Evolutionary conservation across 78 protist species (phyloP).

Genomic region (Monocercomonoides exilis): DNA sequence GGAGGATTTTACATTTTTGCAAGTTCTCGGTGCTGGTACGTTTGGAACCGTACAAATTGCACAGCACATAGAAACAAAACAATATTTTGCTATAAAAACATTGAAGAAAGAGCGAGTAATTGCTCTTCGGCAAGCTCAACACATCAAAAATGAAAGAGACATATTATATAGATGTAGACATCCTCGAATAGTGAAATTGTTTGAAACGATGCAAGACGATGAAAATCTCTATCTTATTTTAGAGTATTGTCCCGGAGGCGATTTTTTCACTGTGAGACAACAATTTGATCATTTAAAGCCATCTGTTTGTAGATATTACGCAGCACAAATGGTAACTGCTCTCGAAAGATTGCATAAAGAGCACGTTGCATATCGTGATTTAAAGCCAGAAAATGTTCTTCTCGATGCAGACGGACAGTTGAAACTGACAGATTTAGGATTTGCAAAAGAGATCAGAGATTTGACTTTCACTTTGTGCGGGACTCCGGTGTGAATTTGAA

Average conservation of each 20-base stretch:
- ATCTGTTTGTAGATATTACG: too few relatives aligned
- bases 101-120: background rate
- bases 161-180: background rate
- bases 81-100: constrained; percentile 17
- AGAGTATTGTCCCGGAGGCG: constrained; percentile 28
- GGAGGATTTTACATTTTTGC: background rate
- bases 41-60: constrained; percentile 23
- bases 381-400: too few relatives aligned
- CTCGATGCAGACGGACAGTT: too few relatives aligned
- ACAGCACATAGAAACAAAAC: background rate
- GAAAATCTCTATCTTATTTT: constrained; percentile 9
- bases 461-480: too few relatives aligned
- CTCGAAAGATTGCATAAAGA: too few relatives aligned
- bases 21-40: constrained; percentile 1
- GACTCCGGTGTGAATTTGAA: too few relatives aligned
- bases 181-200: background rate
- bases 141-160: too few relatives aligned
- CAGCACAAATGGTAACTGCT: too few relatives aligned
- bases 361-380: too few relatives aligned
- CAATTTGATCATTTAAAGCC: too few relatives aligned
- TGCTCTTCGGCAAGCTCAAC: background rate
- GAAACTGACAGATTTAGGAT: too few relatives aligned
- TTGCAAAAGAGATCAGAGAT: too few relatives aligned
- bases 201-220: background rate
- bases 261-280: background rate